phyloP scores from a whole-genome alignment of 73 alveolate species.

The Loxodes magnus region DNA sequence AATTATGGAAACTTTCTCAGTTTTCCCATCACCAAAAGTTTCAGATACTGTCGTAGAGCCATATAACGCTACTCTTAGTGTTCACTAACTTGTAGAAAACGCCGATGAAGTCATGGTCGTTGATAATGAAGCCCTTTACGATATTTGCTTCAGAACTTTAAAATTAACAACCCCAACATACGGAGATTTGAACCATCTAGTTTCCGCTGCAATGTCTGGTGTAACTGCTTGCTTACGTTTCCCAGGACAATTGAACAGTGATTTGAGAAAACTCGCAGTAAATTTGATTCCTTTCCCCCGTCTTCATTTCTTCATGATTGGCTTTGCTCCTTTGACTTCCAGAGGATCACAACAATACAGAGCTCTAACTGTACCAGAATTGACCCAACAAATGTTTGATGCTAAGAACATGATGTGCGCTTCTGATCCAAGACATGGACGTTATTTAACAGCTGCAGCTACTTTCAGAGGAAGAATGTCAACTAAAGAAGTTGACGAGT shows the following conservation, averaged over 20 bases:
- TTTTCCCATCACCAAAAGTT: conserved; percentile 87
- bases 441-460: conserved; percentile 91
- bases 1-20: conserved; percentile 89
- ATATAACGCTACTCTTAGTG: conserved; percentile 93
- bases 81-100: conserved; percentile 89
- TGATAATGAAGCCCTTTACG: conserved; percentile 97
- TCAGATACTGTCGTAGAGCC: conserved; percentile 89
- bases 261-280: conserved; percentile 94
- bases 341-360: conserved; percentile 98
- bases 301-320: conserved; percentile 99
- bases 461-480: conserved; percentile 98
- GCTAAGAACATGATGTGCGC: conserved; percentile 99
- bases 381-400: conserved; percentile 96
- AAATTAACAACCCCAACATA: conserved; percentile 96
- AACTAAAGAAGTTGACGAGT: conserved; percentile 92
- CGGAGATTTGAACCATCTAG: conserved; percentile 95
- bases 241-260: conserved; percentile 97
- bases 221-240: conserved; percentile 95
- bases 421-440: conserved; percentile 96
- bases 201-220: conserved; percentile 93
- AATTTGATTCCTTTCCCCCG: conserved; percentile 99
- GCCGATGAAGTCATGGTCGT: conserved; percentile 96
- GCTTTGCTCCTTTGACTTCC: conserved; percentile 98
- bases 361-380: conserved; percentile 97
- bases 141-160: conserved; percentile 95